Base-by-base conservation (phyloP, 805 yeast genomes). In the Metschnikowia reukaufii region DNA sequence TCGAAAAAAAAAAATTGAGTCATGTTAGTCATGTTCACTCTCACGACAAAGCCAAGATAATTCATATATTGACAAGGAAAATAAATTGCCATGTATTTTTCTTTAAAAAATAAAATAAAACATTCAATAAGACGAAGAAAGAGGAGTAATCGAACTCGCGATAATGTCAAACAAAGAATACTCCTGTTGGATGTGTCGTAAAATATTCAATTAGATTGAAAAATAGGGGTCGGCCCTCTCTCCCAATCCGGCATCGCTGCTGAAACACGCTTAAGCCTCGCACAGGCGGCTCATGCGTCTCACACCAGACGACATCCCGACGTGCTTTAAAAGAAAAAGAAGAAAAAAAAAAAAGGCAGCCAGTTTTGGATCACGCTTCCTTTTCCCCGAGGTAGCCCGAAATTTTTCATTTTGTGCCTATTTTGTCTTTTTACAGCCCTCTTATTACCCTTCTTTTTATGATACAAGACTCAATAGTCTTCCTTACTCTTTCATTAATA, bases 261-360 rank as follows among this genome's bases (percentile, higher is more conserved):
- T 38, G 42, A 38, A 38, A 38, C 34, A 37, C 20, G 15, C 42
- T 2, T 23, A 36, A 17, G 40, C 40, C 30, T 16, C 34, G 34
- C 34, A 31, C 42, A 30, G 25, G 8, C 30, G 17, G 23, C 15
- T 29, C 4, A 16, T 38, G 42, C 42, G 34, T 38, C 34, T 25
- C 39, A 17, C 12, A 20, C 34, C 25, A 29, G 15, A 13, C 27
- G 21, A 38, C 34, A 20, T 18, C 23, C n/a, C 42, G 37, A 35
- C 37, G n/a, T 35, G 37, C 9, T 12, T n/a, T 16, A 18, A 10
- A n/a, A 20, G 15, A 19, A 13, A 4, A 13, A 19, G 17, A n/a
- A 2, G 12, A 25, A 9, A 25, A 25, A 9, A 9, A 25, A 13
- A 9, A 25, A 2, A 9, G 12, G 29, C 34, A 15, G 34, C 8